Base-by-base conservation (phyloP, 352 stramenopile species). In the Ochromonadaceae sp. region DNA sequence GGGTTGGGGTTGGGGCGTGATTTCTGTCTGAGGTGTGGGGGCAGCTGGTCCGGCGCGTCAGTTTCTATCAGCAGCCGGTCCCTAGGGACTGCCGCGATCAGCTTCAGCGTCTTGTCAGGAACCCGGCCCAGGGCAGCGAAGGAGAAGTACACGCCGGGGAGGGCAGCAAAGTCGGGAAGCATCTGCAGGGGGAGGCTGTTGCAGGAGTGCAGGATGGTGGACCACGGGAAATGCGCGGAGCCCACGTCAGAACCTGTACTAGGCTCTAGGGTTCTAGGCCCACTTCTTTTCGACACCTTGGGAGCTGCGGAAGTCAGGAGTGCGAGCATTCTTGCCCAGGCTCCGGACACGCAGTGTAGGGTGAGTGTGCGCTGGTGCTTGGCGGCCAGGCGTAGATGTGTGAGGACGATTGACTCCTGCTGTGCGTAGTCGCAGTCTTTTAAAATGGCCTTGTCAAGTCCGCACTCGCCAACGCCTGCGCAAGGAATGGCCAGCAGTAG, bases 401-500 rank as follows among this genome's bases (percentile, higher is more conserved):
- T 9, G 9, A 15, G 25, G 14, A 47, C 38, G 12, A 69, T 49
- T 35, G 34, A 2, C 32, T 70, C 34, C 30, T 68, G 62, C 31
- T 22, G 34, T 68, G 35, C 61, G 67, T 52, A 20, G 17, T 25
- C 28, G 50, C 57, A 52, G 30, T 25, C 25, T 67, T 47, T 9
- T 66, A 35, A 17, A n/a, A 47, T 32, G 17, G 3, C 35, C 15
- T 41, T 70, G 43, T 68, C 62, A n/a, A 68, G 12, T 4, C 62
- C 62, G 56, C 42, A 68, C 43, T 68, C 62, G n/a, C 62, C 62
- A 52, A 68, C 57, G 28, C 62, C 57, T 15, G 62, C 62, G 30
- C 31, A 26, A 17, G 25, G n/a, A 41, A 60, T 20, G 26, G 1
- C 28, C 22, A 22, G 12, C 40, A 68, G 43, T 26, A 30, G 22